These are phyloP conservation scores for Eimeria brunetti DNA, from an alignment of 169 alveolate genomes.

Conservation along the genomic window DNA sequence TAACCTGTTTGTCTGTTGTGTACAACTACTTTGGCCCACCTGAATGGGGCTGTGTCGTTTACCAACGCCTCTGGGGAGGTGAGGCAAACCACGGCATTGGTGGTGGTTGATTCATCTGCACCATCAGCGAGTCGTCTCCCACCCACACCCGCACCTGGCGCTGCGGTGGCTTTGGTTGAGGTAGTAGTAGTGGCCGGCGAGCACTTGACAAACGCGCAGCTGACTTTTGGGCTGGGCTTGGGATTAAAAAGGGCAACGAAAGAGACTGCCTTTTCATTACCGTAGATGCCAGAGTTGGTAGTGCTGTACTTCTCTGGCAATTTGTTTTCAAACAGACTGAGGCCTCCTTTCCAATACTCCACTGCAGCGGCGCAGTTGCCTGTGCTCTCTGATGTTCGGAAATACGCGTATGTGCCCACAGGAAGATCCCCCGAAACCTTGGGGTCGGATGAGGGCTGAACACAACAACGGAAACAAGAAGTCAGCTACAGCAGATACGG, in stretches of 20 bases:
- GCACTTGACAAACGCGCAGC: slow-evolving; percentile 25
- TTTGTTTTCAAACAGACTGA: neutral
- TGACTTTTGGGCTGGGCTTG: slow-evolving; percentile 1
- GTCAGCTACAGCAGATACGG: neutral
- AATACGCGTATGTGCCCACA: slow-evolving; percentile 24
- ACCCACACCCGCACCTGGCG: neutral
- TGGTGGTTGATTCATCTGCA: neutral
- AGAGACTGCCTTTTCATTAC: neutral
- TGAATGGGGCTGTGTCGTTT: slow-evolving; percentile 48
- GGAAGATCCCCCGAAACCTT: neutral
- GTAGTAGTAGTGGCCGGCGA: neutral
- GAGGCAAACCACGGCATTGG: slow-evolving; percentile 16
- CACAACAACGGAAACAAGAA: neutral
- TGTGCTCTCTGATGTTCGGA: neutral
- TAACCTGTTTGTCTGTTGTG: neutral
- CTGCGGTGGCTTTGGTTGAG: neutral
- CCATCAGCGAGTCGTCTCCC: neutral
- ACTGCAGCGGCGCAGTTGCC: slow-evolving; percentile 42
- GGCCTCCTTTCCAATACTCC: slow-evolving; percentile 14
- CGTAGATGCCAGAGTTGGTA: neutral
- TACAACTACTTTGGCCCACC: neutral
- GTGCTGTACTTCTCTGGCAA: neutral
- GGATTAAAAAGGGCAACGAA: slow-evolving; percentile 67
- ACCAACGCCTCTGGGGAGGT: slow-evolving; percentile 33
- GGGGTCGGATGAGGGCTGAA: neutral